phyloP scores from a whole-genome alignment of 805 yeast species.

The Tetrapisispora arboricola region DNA sequence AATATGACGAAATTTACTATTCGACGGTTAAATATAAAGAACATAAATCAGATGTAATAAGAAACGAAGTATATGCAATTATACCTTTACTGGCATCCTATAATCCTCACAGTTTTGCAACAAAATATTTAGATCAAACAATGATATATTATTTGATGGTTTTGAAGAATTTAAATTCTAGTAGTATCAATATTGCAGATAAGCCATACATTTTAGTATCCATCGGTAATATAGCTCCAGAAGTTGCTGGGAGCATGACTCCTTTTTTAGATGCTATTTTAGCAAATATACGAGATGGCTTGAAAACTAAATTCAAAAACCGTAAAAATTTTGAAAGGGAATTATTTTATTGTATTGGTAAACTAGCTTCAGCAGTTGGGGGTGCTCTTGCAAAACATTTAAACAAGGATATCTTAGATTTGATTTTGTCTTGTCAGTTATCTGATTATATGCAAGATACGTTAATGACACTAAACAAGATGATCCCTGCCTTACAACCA shows the following conservation, averaged over 20 bases:
- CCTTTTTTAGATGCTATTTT: slow-evolving; percentile 83
- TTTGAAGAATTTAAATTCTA: slow-evolving; percentile 50
- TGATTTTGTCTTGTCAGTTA: slow-evolving; percentile 72
- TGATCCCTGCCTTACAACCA: slow-evolving; percentile 72
- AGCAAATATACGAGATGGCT: slow-evolving; percentile 71
- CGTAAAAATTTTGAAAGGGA: slow-evolving; percentile 76
- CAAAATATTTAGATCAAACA: slow-evolving; percentile 69
- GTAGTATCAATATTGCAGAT: slow-evolving; percentile 34
- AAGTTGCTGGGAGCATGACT: slow-evolving; percentile 74
- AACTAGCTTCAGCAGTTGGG: slow-evolving; percentile 80
- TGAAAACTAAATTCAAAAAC: slow-evolving; percentile 39
- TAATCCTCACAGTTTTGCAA: slow-evolving; percentile 64
- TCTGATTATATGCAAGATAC: slow-evolving; percentile 77
- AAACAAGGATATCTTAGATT: slow-evolving; percentile 68
- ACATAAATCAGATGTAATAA: slow-evolving; percentile 61
- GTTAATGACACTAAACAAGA: slow-evolving; percentile 50
- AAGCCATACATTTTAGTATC: slow-evolving; percentile 66
- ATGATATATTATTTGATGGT: slow-evolving; percentile 69
- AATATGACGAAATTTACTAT: slow-evolving; percentile 69
- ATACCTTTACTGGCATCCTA: slow-evolving; percentile 77
- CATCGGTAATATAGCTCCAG: slow-evolving; percentile 69
- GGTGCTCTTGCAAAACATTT: slow-evolving; percentile 86
- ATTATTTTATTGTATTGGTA: slow-evolving; percentile 78
- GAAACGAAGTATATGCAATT: slow-evolving; percentile 76
- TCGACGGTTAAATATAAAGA: slow-evolving; percentile 65